Percentiles rank a stretch among this genome's conserved stretches.
These are phyloP conservation scores for Tuber brumale DNA, from an alignment of 495 filamentous ascomycete genomes.

Conservation along the genomic window DNA sequence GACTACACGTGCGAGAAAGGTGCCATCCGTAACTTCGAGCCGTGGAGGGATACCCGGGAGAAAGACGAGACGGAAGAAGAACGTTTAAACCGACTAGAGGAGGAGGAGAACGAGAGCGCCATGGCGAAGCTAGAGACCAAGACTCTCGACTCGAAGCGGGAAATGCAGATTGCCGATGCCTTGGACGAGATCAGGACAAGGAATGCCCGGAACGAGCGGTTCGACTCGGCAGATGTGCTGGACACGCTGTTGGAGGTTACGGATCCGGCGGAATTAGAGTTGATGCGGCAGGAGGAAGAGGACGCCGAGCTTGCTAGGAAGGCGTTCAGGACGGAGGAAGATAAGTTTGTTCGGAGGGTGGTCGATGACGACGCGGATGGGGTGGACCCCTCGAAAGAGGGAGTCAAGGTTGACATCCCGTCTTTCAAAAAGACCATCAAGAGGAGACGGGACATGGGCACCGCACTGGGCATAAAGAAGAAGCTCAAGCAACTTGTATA, in stretches of 20 bases:
- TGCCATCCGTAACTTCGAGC: conserved; percentile 87
- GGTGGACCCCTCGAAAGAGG: conserved; percentile 25
- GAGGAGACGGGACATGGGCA: conserved; percentile 70
- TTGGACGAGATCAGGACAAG: conserved; percentile 88
- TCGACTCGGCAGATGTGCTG: conserved; percentile 55
- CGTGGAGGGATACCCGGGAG: conserved; percentile 62
- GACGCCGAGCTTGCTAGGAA: conserved; percentile 74
- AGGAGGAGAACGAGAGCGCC: conserved; percentile 61
- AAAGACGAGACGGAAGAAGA: conserved; percentile 80
- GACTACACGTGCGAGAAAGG: conserved; percentile 84
- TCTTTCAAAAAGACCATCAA: conserved; percentile 72
- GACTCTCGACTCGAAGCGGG: conserved; percentile 84
- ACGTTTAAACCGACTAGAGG: conserved; percentile 73
- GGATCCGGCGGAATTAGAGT: conserved; percentile 52
- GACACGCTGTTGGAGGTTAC: conserved; percentile 48
- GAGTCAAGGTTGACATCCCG: conserved; percentile 46
- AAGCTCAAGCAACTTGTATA: conserved; percentile 50
- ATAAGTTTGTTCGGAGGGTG: conserved; percentile 46
- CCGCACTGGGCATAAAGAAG: conserved; percentile 83
- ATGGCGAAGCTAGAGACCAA: conserved; percentile 78
- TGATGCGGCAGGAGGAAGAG: conserved; percentile 63
- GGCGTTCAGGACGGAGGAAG: conserved; percentile 62
- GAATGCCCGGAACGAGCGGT: conserved; percentile 78
- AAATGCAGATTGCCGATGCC: conserved; percentile 95
- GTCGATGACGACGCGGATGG: conserved; percentile 41